Percentiles rank a stretch among this genome's conserved stretches.
phyloP scores from a whole-genome alignment of 257 asterid species.

The Nicotiana attenuata region DNA sequence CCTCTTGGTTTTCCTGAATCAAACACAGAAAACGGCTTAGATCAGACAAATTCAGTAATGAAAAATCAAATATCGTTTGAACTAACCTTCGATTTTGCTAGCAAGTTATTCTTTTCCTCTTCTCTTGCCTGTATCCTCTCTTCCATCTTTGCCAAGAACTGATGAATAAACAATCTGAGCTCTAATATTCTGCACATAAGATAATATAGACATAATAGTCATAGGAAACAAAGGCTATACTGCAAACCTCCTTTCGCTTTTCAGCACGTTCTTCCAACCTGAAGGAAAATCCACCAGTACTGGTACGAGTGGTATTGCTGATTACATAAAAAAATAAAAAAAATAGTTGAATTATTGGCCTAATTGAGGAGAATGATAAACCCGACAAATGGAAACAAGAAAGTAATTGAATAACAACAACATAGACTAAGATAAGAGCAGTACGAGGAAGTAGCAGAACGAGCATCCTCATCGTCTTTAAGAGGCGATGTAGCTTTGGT shows the following conservation, averaged over 20 bases:
- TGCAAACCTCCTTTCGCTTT: slow-evolving; percentile 16
- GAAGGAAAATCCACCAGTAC: slow-evolving; percentile 52
- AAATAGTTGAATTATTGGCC: background rate
- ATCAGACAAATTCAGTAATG: slow-evolving; percentile 1
- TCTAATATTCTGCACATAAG: background rate
- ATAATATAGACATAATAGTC: background rate
- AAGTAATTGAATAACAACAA: background rate
- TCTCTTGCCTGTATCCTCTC: slow-evolving; percentile 82
- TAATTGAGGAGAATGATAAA: background rate
- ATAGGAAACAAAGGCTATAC: background rate
- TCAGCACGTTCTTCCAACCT: slow-evolving; percentile 82
- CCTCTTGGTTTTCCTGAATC: slow-evolving; percentile 68
- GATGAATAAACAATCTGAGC: slow-evolving; percentile 5
- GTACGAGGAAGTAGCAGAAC: slow-evolving; percentile 74
- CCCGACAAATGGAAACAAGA: background rate
- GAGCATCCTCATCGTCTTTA: slow-evolving; percentile 60
- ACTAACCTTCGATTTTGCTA: slow-evolving; percentile 73
- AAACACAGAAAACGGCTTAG: background rate
- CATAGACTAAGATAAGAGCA: slow-evolving; percentile 10
- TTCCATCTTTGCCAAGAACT: slow-evolving; percentile 87
- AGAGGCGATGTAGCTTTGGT: slow-evolving; percentile 21
- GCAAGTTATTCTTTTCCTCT: slow-evolving; percentile 56
- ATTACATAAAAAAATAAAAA: background rate
- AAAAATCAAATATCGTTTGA: background rate
- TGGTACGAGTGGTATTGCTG: slow-evolving; percentile 47